These are phyloP conservation scores for Eruca vesicaria DNA, from an alignment of 441 rosid genomes.

Conservation along the genomic window DNA sequence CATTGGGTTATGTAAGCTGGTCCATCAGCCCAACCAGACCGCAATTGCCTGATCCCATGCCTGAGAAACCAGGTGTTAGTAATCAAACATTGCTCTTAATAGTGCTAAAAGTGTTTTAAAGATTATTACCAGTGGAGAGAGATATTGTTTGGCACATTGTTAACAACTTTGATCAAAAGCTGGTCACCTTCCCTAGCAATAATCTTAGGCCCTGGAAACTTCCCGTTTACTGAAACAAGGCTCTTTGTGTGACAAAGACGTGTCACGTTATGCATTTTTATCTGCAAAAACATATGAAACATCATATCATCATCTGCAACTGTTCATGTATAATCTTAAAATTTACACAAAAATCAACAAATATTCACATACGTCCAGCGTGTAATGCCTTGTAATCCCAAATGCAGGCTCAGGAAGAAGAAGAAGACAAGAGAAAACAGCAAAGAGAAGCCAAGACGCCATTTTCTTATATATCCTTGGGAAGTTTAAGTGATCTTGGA, in stretches of 20 bases:
- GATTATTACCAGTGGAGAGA: slow-evolving; percentile 50
- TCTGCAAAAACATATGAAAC: slow-evolving; percentile 19
- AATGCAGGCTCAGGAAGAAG: slow-evolving; percentile 36
- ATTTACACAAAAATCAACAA: neutral
- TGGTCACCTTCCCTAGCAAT: slow-evolving; percentile 53
- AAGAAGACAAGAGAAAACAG: slow-evolving; percentile 31
- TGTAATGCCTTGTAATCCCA: slow-evolving; percentile 47
- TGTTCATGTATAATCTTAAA: neutral
- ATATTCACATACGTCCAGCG: slow-evolving; percentile 38
- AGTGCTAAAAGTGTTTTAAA: neutral
- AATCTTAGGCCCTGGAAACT: slow-evolving; percentile 54
- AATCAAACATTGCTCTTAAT: neutral
- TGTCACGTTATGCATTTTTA: slow-evolving; percentile 44
- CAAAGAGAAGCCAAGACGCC: slow-evolving; percentile 30
- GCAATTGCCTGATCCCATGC: slow-evolving; percentile 58
- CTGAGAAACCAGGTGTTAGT: slow-evolving; percentile 31
- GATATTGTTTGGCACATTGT: slow-evolving; percentile 44
- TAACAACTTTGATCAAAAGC: slow-evolving; percentile 46
- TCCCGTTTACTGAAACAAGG: slow-evolving; percentile 47
- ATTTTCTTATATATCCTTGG: slow-evolving; percentile 16
- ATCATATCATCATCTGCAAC: neutral
- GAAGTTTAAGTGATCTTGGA: slow-evolving; percentile 3
- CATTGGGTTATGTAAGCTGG: slow-evolving; percentile 64
- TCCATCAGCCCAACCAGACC: slow-evolving; percentile 62
- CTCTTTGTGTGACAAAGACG: slow-evolving; percentile 52